These are phyloP conservation scores for Komagataea norvegica DNA, from an alignment of 1,139 yeast species.

Conservation along the genomic window DNA sequence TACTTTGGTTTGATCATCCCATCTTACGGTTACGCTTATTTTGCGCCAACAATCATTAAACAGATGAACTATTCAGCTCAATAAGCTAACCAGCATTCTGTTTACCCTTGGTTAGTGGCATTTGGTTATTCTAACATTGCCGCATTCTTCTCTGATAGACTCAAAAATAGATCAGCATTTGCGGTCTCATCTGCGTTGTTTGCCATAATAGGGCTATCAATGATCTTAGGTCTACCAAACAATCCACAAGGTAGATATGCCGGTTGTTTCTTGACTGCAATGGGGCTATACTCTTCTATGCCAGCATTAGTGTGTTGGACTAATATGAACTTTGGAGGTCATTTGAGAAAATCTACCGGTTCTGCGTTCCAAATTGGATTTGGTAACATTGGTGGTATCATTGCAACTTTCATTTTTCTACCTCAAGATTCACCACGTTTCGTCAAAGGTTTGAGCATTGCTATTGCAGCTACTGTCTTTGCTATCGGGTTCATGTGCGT, in stretches of 20 bases:
- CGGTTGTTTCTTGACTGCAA: constrained; percentile 64
- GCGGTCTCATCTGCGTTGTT: constrained; percentile 33
- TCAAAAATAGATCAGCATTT: constrained; percentile 34
- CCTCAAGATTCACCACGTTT: constrained; percentile 32
- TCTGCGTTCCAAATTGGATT: constrained; percentile 77
- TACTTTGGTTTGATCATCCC: constrained; percentile 46
- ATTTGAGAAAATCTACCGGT: constrained; percentile 64
- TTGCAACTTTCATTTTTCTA: constrained; percentile 49
- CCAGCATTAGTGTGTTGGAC: constrained; percentile 72
- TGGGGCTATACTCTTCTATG: constrained; percentile 70
- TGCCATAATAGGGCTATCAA: constrained; percentile 39
- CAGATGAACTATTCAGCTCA: constrained; percentile 43
- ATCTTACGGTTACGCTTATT: constrained; percentile 46
- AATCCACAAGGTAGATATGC: constrained; percentile 49
- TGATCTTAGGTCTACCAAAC: constrained; percentile 39
- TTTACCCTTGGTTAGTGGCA: constrained; percentile 45
- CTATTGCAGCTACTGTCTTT: constrained; percentile 48
- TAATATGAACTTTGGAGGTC: constrained; percentile 57
- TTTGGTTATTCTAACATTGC: constrained; percentile 37
- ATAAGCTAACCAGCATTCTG: constrained; percentile 45
- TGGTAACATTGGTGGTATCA: constrained; percentile 81
- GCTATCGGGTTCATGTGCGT: constrained; percentile 41
- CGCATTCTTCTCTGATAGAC: constrained; percentile 39
- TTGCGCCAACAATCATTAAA: constrained; percentile 42
- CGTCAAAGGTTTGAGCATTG: constrained; percentile 39